Evolutionary conservation across 805 yeast species (phyloP).

Genomic region (Nakazawaea holstii): DNA sequence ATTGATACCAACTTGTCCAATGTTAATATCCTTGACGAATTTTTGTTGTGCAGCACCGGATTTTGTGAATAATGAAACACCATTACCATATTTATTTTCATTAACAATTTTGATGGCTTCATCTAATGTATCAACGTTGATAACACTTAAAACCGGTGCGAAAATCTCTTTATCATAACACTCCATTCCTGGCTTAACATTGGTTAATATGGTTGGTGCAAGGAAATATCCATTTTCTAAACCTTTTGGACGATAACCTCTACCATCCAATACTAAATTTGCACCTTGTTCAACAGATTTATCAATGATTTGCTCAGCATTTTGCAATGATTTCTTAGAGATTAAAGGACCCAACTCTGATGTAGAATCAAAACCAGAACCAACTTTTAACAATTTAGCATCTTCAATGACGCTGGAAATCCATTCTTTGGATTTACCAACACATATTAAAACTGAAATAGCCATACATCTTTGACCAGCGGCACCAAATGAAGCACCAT

Average conservation of each 20-base stretch:
- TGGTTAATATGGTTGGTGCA: constrained; percentile 62
- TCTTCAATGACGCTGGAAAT: constrained; percentile 50
- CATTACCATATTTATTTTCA: constrained; percentile 58
- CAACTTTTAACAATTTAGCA: constrained; percentile 52
- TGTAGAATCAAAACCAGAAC: constrained; percentile 60
- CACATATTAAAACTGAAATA: constrained; percentile 66
- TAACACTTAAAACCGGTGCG: constrained; percentile 67
- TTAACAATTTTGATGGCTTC: constrained; percentile 64
- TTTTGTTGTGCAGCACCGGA: constrained; percentile 68
- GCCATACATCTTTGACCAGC: constrained; percentile 87
- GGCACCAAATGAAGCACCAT: constrained; percentile 77
- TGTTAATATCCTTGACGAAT: constrained; percentile 61
- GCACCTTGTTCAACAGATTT: constrained; percentile 60
- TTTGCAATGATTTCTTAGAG: constrained; percentile 49
- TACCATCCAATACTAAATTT: constrained; percentile 56
- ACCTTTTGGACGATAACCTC: constrained; percentile 38
- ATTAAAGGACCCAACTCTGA: constrained; percentile 73
- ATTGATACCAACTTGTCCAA: constrained; percentile 75
- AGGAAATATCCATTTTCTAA: constrained; percentile 58
- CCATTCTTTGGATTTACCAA: constrained; percentile 63
- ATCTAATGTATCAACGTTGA: constrained; percentile 58
- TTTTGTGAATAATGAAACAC: constrained; percentile 63
- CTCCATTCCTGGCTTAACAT: constrained; percentile 62
- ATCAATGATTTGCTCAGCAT: constrained; percentile 50
- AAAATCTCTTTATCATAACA: constrained; percentile 72